Evolutionary conservation across 805 yeast species (phyloP), one percentile per base, ranked within the genome.

Genomic region (Cyberlindnera americana): DNA sequence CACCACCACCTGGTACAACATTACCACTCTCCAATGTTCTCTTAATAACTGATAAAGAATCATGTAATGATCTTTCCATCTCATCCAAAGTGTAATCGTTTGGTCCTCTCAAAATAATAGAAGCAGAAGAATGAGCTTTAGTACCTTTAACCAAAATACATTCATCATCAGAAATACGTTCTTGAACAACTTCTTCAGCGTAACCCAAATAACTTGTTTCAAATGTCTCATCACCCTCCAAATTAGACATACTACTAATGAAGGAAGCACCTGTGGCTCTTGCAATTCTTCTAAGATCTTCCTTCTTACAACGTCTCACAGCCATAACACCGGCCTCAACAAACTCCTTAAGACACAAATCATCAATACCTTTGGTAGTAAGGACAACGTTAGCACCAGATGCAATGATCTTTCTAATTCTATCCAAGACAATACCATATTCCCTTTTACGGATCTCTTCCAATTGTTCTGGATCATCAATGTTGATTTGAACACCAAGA

Each of bases 1-100:
- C 97, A 46, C 99, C 99, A 50, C 99, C 99, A 46, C 99, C 99
- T 30, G 99, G 98, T 6, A 93, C 99, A 42, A 95, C 90, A 50
- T 76, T 67, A 16, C 97, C 98, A 56, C 91, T 80, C 65, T 93
- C 99, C 51, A 95, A 74, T 11, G 98, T 89, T 61, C 99, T 81
- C 70, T 93, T 93, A 26, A 93, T 96, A 26, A 93, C 99, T 32
- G 88, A 81, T 49, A 93, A 72, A 3, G 98, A 86, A 62, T 93
- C 99, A 58, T 88, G 97, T 46, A 95, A 65, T 0, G 98, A 89
- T 65, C 99, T 79, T 68, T 93, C 96, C 98, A 95, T 91, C 70
- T 93, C 99, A 66, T 93, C 99, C 51, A 93, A 74, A 29, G 95
- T 82, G 63, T 84, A 93, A 62, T 93, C 93, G 62, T 93, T 93